Base-by-base conservation (phyloP, 495 filamentous ascomycete species). In the Podospora pseudocomata region DNA sequence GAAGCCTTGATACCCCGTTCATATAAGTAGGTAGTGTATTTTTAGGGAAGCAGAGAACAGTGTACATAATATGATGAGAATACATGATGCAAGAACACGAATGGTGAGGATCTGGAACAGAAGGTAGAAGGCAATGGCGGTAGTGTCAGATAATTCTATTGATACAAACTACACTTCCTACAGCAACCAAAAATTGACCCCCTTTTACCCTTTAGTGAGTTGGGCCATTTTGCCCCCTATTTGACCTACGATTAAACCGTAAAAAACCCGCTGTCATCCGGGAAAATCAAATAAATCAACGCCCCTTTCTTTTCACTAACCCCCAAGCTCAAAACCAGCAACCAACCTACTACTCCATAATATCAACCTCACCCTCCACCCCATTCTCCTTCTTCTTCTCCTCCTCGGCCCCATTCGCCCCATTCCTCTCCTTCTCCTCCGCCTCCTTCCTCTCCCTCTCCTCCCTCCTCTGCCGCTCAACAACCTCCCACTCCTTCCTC, bases 371-470 rank as follows among this genome's bases (percentile, higher is more conserved):
- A 49, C 15, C 15, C 5, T 49, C 39, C 39, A 11, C 13, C 39
- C 15, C 39, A 11, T 49, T 49, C 39, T 49, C 39, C 39, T 49
- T 49, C 9, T 49, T 49, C 9, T 49, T 49, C 39, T 49, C 2
- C 9, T 6, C 15, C 39, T 49, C 39, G 6, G 9, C 39, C 39
- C 15, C 39, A 49, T 49, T 16, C 39, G 7, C 13, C 7, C 9
- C 39, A 49, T 26, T 19, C 55, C 20, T 57, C 63, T 62, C 30
- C 4, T 63, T 44, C 20, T 20, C 63, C 6, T 27, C 64, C 54
- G 27, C 63, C 16, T 32, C 69, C 72, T 44, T 68, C 67, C 65
- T 55, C 68, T 23, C 32, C 55, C 20, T 57, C 63, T 62, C 30
- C 4, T 63, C 58, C 20, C 16, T 60, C 13, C 49, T 49, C 58